Conservation (phyloP, 2,329 filamentous ascomycete genomes). For the Aspergillaceae sp. region DNA sequence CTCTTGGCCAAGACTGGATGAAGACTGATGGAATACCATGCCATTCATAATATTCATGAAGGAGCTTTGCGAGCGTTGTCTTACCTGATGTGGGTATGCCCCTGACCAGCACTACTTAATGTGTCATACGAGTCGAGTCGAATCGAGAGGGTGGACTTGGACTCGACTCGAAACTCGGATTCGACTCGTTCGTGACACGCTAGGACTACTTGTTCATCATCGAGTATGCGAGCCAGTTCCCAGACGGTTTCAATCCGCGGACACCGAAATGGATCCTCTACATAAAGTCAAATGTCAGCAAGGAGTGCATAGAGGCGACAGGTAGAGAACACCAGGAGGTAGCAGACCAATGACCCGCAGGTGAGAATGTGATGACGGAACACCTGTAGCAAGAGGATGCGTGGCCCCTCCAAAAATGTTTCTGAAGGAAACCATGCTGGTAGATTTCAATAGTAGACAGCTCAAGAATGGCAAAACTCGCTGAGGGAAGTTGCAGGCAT, state of each 20-base stretch:
- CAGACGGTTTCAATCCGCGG: neutral
- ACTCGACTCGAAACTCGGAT: too few relatives aligned
- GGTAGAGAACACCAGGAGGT: neutral
- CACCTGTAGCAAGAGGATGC: neutral
- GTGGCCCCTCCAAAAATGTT: neutral
- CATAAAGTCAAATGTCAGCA: neutral
- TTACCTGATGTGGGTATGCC: slow-evolving; percentile 5
- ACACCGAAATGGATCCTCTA: neutral
- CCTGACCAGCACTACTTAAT: slow-evolving; percentile 1
- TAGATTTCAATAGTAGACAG: neutral
- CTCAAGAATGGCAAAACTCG: neutral
- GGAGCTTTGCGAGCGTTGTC: slow-evolving; percentile 5
- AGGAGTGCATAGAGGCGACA: neutral
- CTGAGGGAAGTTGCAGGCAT: neutral
- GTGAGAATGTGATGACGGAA: neutral
- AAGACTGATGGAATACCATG: neutral
- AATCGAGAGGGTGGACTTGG: too few relatives aligned
- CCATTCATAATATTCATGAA: slow-evolving; percentile 1
- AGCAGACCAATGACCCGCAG: neutral
- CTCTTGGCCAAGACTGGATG: neutral
- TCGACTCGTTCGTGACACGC: neutral
- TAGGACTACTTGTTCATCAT: slow-evolving; percentile 3
- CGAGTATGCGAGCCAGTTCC: slow-evolving; percentile 3
- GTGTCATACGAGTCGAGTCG: too few relatives aligned
- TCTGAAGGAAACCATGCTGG: neutral